A percentile compares a stretch with the other conserved stretches of the same genome.
These are phyloP conservation scores for Ogataea sp. DNA, from an alignment of 805 yeast species.

Conservation along the genomic window DNA sequence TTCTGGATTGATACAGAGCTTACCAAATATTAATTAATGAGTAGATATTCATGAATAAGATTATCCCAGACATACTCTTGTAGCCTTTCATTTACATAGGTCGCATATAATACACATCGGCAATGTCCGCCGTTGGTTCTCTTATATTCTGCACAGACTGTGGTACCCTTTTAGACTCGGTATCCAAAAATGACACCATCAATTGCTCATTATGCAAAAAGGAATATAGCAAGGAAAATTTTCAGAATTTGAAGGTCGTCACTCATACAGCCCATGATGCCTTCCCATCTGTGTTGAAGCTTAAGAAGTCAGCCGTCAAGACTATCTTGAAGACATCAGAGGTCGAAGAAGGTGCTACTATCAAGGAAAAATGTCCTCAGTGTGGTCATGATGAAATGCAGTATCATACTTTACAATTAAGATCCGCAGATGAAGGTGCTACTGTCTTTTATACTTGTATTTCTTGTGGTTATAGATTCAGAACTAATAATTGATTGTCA, in stretches of 20 bases:
- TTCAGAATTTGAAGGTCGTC: conserved; percentile 74
- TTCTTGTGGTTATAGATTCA: conserved; percentile 83
- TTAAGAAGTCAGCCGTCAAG: conserved; percentile 86
- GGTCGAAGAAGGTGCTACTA: conserved; percentile 90
- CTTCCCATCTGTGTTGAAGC: conserved; percentile 76
- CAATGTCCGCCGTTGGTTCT: conserved; percentile 93
- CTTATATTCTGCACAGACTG: conserved; percentile 89
- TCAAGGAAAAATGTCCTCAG: conserved; percentile 96
- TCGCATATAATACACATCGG: too few species aligned
- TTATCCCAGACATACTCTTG: too few species aligned
- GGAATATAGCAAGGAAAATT: conserved; percentile 37
- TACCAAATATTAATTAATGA: too few species aligned
- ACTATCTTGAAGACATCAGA: conserved; percentile 72
- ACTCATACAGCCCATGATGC: conserved; percentile 89
- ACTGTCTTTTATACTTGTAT: conserved; percentile 98
- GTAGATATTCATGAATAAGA: too few species aligned
- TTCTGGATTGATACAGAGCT: too few species aligned
- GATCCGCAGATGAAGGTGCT: conserved; percentile 99
- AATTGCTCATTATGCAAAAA: conserved; percentile 48
- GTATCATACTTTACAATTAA: conserved; percentile 90
- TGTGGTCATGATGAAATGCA: conserved; percentile 98
- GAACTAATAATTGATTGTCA: conserved; percentile 72
- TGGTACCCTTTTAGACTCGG: conserved; percentile 80
- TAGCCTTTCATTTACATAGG: too few species aligned
- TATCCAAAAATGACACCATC: conserved; percentile 38